Evolutionary conservation across 352 stramenopile genomes (phyloP).

Genomic region (Thraustochytrium sp.): DNA sequence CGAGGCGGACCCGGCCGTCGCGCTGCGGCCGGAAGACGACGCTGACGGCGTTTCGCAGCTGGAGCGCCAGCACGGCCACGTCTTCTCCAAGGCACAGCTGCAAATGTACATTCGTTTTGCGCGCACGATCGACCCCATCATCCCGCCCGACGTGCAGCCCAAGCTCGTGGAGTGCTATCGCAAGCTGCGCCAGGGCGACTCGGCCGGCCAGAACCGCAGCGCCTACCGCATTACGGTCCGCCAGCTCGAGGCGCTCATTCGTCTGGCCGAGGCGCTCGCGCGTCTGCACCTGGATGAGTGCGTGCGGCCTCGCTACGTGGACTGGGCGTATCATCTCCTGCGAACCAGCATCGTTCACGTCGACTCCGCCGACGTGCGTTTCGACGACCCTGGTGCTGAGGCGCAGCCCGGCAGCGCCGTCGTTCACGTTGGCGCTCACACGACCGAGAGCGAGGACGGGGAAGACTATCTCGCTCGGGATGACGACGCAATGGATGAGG

Average conservation of each 20-base stretch:
- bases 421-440: neutral
- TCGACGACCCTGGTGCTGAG: conserved; percentile 13
- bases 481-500: neutral
- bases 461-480: conserved; percentile 41
- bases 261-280: conserved; percentile 90
- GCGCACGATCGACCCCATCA: conserved; percentile 64
- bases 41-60: neutral
- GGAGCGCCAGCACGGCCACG: conserved; percentile 52
- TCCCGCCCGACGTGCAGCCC: conserved; percentile 64
- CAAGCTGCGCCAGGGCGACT: conserved; percentile 90
- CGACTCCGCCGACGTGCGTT: conserved; percentile 73
- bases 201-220: conserved; percentile 82
- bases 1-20: neutral
- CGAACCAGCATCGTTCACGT: conserved; percentile 98
- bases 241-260: conserved; percentile 97
- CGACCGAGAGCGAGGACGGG: neutral
- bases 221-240: conserved; percentile 97
- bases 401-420: conserved; percentile 26
- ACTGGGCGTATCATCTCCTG: conserved; percentile 92
- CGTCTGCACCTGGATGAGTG: conserved; percentile 85
- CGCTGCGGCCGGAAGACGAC: conserved; percentile 57
- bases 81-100: conserved; percentile 73
- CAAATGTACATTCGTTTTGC: conserved; percentile 90
- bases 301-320: conserved; percentile 81
- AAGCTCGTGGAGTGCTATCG: conserved; percentile 96